Conservation (phyloP, 441 rosid genomes). For the Jatropha multifida region DNA sequence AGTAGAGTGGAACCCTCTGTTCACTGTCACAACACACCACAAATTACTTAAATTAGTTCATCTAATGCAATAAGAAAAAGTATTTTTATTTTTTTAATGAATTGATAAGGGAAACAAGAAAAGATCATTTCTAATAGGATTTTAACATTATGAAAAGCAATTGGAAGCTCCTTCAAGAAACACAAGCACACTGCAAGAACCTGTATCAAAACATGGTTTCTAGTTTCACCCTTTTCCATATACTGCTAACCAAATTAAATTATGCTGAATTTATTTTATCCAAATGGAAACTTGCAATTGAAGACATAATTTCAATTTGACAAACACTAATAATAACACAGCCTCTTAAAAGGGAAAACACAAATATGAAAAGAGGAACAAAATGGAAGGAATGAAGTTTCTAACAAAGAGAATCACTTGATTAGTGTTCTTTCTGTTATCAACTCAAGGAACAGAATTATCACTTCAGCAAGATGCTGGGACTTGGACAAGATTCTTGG, state of each 20-base stretch:
- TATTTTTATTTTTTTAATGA: no score
- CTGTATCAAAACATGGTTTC: not conserved
- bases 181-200: not conserved
- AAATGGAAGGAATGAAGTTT: not conserved
- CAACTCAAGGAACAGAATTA: not conserved
- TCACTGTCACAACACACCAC: slow-evolving; percentile 40
- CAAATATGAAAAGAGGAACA: not conserved
- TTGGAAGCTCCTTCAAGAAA: not conserved
- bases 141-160: not conserved
- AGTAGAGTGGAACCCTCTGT: slow-evolving; percentile 77
- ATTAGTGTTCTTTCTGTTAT: not conserved
- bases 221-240: not conserved
- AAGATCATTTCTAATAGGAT: not conserved
- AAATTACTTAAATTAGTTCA: not conserved
- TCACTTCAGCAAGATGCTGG: not conserved
- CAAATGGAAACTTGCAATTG: not conserved
- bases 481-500: not conserved
- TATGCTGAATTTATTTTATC: not conserved
- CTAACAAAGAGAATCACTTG: not conserved
- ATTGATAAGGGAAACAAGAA: not conserved
- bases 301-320: not conserved
- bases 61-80: not conserved
- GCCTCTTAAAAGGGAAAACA: not conserved
- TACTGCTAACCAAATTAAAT: not conserved
- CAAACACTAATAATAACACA: not conserved